Evolutionary conservation across 1,139 yeast species (phyloP).

Genomic region (Pichia sp.): DNA sequence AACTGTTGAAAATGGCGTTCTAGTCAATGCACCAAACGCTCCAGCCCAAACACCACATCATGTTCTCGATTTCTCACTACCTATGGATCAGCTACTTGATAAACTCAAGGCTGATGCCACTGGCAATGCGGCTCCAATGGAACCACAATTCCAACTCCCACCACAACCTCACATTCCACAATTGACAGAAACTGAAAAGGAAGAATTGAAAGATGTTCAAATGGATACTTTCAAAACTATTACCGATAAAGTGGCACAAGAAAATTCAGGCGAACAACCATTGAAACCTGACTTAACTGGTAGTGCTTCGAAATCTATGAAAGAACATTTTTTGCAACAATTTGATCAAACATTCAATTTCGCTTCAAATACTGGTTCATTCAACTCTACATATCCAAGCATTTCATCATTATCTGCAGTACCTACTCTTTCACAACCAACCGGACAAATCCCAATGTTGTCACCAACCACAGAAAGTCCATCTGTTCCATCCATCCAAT

Average conservation of each 20-base stretch:
- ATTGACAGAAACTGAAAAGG: constrained; percentile 51
- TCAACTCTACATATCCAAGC: constrained; percentile 5
- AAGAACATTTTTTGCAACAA: constrained; percentile 43
- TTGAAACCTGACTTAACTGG: constrained; percentile 33
- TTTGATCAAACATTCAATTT: constrained; percentile 22
- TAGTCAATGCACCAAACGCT: constrained; percentile 16
- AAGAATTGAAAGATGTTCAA: constrained; percentile 59
- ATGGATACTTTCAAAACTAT: constrained; percentile 20
- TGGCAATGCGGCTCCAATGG: constrained; percentile 8
- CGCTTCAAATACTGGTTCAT: not conserved
- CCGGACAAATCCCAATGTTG: not conserved
- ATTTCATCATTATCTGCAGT: constrained; percentile 16
- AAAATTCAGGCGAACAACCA: constrained; percentile 23
- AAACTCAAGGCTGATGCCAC: constrained; percentile 35
- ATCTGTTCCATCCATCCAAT: not conserved
- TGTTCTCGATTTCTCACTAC: constrained; percentile 55
- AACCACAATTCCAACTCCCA: not conserved
- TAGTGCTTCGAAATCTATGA: constrained; percentile 32
- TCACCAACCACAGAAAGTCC: not conserved
- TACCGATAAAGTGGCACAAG: constrained; percentile 14
- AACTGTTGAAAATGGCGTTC: constrained; percentile 5
- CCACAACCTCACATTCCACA: constrained; percentile 4
- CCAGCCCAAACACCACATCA: constrained; percentile 13
- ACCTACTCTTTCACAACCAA: not conserved
- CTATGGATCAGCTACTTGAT: constrained; percentile 69